Evolutionary conservation across 2,329 filamentous ascomycete species (phyloP).

Genomic region (Colletotrichum godetiae): DNA sequence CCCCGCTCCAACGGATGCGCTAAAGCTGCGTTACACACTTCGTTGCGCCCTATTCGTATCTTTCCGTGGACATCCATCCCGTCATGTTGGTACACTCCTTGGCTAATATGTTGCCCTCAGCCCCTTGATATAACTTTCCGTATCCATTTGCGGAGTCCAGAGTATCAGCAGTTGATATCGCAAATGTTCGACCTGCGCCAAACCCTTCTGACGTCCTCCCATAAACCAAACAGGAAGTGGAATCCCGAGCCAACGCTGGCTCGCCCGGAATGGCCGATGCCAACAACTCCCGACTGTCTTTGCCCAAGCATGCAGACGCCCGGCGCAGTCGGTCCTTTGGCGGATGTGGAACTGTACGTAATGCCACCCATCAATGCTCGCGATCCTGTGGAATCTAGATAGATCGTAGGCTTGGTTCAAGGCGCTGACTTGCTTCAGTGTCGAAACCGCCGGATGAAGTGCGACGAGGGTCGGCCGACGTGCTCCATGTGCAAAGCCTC

Average conservation of each 20-base stretch:
- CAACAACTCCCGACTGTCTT: not conserved
- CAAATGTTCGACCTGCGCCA: not conserved
- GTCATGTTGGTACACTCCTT: not conserved
- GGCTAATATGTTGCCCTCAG: not conserved
- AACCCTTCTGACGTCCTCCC: no score
- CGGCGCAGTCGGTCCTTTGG: conserved; percentile 40
- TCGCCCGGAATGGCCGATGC: not conserved
- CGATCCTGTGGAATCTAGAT: no score
- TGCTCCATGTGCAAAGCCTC: conserved; percentile 45
- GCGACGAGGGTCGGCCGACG: conserved; percentile 48
- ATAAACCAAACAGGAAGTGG: not conserved
- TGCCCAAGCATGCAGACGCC: not conserved
- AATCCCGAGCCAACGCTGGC: not conserved
- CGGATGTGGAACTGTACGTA: conserved; percentile 29
- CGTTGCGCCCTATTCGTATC: not conserved
- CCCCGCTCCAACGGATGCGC: not conserved
- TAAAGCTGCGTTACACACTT: not conserved
- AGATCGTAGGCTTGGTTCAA: not conserved
- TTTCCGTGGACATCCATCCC: not conserved
- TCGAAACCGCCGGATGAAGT: conserved; percentile 51
- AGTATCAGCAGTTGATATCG: not conserved
- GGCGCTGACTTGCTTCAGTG: conserved; percentile 40
- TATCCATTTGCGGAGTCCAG: not conserved
- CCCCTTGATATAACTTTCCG: not conserved
- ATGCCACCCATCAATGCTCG: not conserved